Evolutionary conservation across 345 rosid species (phyloP).

Genomic region (Aegle marmelos): DNA sequence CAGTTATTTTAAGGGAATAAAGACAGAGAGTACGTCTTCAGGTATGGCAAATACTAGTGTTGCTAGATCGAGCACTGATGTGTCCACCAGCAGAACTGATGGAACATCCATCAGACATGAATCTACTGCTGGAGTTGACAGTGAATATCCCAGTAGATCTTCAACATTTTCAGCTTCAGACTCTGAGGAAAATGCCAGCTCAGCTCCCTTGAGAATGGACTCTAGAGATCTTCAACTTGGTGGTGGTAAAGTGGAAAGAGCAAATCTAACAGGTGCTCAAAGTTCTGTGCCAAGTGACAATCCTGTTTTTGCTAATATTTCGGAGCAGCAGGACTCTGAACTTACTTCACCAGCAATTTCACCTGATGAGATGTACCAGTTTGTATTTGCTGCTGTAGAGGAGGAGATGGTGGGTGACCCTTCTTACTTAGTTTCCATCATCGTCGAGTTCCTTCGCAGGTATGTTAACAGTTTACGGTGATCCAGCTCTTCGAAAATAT

Average conservation of each 20-base stretch:
- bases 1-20: slow-evolving; percentile 55
- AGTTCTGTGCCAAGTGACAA: slow-evolving; percentile 38
- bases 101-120: slow-evolving; percentile 36
- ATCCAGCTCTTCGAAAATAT: slow-evolving; percentile 6
- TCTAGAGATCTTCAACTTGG: slow-evolving; percentile 23
- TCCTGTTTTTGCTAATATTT: slow-evolving; percentile 42
- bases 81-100: slow-evolving; percentile 40
- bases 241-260: slow-evolving; percentile 34
- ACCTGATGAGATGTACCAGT: slow-evolving; percentile 88
- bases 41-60: slow-evolving; percentile 26
- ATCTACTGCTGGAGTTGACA: slow-evolving; percentile 23
- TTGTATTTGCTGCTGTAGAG: slow-evolving; percentile 81
- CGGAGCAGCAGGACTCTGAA: slow-evolving; percentile 67
- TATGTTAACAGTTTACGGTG: slow-evolving; percentile 26
- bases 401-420: slow-evolving; percentile 87
- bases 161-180: slow-evolving; percentile 44
- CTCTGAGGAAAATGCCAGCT: slow-evolving; percentile 45
- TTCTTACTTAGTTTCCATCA: slow-evolving; percentile 76
- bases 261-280: slow-evolving; percentile 28
- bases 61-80: slow-evolving; percentile 27
- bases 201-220: slow-evolving; percentile 35
- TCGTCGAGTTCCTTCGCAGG: slow-evolving; percentile 89
- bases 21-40: slow-evolving; percentile 44
- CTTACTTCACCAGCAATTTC: slow-evolving; percentile 79
- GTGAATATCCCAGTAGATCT: slow-evolving; percentile 34